Percentiles rank a stretch among this genome's conserved stretches.
These are phyloP conservation scores for Leptographium procerum DNA, from an alignment of 2,329 filamentous ascomycete genomes.

Conservation along the genomic window DNA sequence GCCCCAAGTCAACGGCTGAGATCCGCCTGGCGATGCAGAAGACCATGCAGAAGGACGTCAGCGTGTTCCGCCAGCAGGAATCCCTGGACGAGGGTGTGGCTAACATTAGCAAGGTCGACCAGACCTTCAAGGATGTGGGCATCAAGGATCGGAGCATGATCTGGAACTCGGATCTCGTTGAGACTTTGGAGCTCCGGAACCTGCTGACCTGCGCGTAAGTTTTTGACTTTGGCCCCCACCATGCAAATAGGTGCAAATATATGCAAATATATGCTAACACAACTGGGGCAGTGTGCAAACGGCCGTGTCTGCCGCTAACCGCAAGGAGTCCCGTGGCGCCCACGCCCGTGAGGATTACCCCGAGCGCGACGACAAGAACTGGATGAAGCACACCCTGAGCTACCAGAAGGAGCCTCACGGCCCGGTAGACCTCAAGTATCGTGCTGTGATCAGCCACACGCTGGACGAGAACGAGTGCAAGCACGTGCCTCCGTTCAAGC, in stretches of 20 bases:
- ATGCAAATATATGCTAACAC: no score
- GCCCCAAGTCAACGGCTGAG: constrained; percentile 78
- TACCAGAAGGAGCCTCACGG: constrained; percentile 92
- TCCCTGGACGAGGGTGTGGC: constrained; percentile 85
- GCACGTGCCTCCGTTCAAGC: constrained; percentile 91
- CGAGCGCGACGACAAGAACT: constrained; percentile 87
- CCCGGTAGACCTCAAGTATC: constrained; percentile 76
- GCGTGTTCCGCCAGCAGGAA: constrained; percentile 91
- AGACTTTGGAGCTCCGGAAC: constrained; percentile 92
- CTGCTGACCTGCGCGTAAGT: constrained; percentile 91
- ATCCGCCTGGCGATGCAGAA: constrained; percentile 92
- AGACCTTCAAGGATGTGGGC: constrained; percentile 68
- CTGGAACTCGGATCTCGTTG: constrained; percentile 96
- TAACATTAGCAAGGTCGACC: constrained; percentile 78
- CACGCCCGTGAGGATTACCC: constrained; percentile 96
- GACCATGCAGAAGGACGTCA: constrained; percentile 95
- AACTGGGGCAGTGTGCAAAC: constrained; percentile 63
- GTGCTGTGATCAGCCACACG: constrained; percentile 69
- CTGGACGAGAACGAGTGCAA: constrained; percentile 95
- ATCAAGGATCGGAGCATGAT: constrained; percentile 99
- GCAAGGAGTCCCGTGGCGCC: constrained; percentile 94
- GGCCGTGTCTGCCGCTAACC: constrained; percentile 76
- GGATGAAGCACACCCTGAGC: constrained; percentile 98
- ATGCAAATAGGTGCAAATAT: no score
- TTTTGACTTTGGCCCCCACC: no score